A percentile compares a stretch with the other conserved stretches of the same genome.
Conservation (phyloP, 805 yeast species). For the Lipomyces yamanashiensis region DNA sequence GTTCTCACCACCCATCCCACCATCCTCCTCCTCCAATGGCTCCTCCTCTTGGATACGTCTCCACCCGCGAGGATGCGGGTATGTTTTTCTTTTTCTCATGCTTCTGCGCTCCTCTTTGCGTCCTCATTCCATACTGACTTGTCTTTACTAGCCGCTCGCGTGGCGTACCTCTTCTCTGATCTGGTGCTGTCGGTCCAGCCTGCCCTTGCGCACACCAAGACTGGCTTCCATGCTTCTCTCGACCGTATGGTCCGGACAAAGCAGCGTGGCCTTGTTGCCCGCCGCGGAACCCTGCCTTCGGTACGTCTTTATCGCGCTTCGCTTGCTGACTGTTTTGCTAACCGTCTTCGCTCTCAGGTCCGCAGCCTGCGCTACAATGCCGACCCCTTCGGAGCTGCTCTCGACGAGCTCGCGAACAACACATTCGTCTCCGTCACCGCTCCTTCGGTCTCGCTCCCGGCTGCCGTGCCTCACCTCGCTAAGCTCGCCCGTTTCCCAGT, state of each 20-base stretch:
- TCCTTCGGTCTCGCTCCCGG: constrained; percentile 58
- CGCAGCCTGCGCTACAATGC: constrained; percentile 50
- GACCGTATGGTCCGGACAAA: constrained; percentile 24
- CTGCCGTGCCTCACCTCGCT: constrained; percentile 62
- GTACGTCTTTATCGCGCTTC: constrained; percentile 11
- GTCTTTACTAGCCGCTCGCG: constrained; percentile 28
- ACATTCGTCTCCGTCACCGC: constrained; percentile 55
- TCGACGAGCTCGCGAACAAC: constrained; percentile 43
- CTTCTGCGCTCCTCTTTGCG: background rate
- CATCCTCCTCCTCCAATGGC: constrained; percentile 20
- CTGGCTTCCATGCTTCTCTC: constrained; percentile 31
- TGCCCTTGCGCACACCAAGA: constrained; percentile 12
- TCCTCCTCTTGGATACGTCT: constrained; percentile 28
- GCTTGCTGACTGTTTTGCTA: background rate
- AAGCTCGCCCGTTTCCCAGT: constrained; percentile 50
- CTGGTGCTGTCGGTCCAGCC: constrained; percentile 34
- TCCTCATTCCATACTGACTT: background rate
- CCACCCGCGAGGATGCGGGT: constrained; percentile 36
- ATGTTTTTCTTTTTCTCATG: background rate
- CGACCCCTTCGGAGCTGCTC: constrained; percentile 58
- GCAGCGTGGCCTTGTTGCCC: constrained; percentile 33
- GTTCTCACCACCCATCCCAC: background rate
- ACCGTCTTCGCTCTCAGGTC: constrained; percentile 10
- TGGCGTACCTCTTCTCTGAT: constrained; percentile 36
- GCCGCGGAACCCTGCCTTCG: constrained; percentile 29